Conservation (phyloP, 129 eudicot genomes). For the Artemisia annua region DNA sequence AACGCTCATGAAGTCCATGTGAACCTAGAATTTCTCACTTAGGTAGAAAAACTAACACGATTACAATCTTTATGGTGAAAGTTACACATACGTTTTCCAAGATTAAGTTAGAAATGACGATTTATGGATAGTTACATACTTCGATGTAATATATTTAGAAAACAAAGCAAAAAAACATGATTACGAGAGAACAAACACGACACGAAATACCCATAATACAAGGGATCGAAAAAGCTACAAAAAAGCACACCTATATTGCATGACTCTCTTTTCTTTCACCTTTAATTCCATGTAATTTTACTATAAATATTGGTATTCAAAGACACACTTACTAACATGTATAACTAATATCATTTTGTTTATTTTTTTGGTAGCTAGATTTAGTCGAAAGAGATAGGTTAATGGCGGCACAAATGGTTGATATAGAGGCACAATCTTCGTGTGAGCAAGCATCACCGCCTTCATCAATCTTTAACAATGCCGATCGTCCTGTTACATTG, state of each 20-base stretch:
- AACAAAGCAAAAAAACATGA: neutral
- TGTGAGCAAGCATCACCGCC: constrained; percentile 6
- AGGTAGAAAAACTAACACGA: constrained; percentile 6
- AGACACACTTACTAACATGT: neutral
- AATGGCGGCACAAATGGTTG: constrained; percentile 29
- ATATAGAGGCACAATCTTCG: constrained; percentile 37
- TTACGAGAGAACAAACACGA: constrained; percentile 2
- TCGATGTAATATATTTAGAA: neutral
- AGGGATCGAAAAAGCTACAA: constrained; percentile 11
- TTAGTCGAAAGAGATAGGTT: neutral
- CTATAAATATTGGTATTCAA: constrained; percentile 10
- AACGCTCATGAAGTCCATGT: constrained; percentile 22
- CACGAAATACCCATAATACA: constrained; percentile 20
- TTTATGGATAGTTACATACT: neutral
- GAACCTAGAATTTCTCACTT: constrained; percentile 13
- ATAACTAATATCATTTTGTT: neutral
- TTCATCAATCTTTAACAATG: constrained; percentile 40
- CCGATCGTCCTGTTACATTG: constrained; percentile 41
- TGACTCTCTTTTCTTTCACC: constrained; percentile 22
- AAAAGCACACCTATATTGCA: constrained; percentile 26
- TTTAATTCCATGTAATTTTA: neutral
- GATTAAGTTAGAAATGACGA: neutral
- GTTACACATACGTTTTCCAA: neutral
- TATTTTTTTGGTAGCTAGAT: neutral
- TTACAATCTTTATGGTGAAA: neutral